Evolutionary conservation across 1,284 basidiomycete genomes (phyloP).

Genomic region (Ganoderma sinense): DNA sequence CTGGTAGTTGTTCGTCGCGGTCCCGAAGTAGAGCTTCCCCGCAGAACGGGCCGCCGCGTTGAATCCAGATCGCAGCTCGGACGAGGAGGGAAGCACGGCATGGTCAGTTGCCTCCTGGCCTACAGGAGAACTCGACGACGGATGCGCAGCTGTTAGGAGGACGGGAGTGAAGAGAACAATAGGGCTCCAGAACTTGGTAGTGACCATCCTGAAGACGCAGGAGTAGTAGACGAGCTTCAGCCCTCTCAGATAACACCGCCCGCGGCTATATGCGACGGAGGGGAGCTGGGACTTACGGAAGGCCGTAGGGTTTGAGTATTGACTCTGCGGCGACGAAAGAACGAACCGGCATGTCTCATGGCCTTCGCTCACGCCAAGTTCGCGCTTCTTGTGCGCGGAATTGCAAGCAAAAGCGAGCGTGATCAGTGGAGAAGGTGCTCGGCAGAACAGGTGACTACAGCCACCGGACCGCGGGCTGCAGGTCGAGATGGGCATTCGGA

Average conservation of each 20-base stretch:
- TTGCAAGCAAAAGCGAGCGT: neutral
- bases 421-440: neutral
- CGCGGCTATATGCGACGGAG: neutral
- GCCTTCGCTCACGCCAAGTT: neutral
- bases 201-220: neutral
- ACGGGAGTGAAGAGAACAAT: neutral
- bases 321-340: neutral
- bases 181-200: neutral
- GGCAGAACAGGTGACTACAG: neutral
- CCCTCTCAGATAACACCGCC: neutral
- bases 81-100: neutral
- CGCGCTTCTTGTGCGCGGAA: neutral
- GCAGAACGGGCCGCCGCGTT: slow-evolving; percentile 51
- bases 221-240: neutral
- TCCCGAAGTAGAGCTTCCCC: slow-evolving; percentile 67
- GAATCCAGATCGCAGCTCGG: neutral
- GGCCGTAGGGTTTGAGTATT: neutral
- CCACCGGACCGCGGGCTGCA: neutral
- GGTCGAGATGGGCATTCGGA: too few species aligned
- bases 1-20: slow-evolving; percentile 64
- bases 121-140: neutral
- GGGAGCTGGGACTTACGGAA: neutral
- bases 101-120: neutral
- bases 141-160: neutral
- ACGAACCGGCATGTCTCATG: neutral